Evolutionary conservation across 495 filamentous ascomycete species (phyloP), one percentile per base, ranked within the genome.

Genomic region (Xylaria acuta): DNA sequence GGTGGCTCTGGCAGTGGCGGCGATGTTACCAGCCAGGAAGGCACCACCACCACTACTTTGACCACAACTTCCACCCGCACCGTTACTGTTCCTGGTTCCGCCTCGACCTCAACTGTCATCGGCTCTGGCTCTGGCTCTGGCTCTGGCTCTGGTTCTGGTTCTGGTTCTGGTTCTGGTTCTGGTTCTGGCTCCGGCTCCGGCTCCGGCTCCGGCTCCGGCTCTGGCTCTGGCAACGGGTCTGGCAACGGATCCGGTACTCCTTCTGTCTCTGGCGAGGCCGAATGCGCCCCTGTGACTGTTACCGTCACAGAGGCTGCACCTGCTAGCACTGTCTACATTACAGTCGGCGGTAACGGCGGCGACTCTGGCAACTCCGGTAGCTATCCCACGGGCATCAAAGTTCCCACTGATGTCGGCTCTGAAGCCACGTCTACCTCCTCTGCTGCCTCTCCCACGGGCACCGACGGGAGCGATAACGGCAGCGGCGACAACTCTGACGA

Each of bases 291-390:
- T 54, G 77, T 67, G 38, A 76, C 79, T 43, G 80, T 80, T 12
- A 83, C 82, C 63, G 80, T 81, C 59, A 84, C 85, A 41, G 64
- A 74, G 70, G 73, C 79, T 38, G 73, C 75, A 7, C 72, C 77
- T 1, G 76, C 77, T 32, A 68, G 64, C 69, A 85, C 84, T 63
- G 79, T 85, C 71, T 84, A 83, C 78, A 73, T 86, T 41, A 86
- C 84, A 16, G 62, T 68, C 36, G 70, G 64, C 45, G 40, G 60
- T 12, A 73, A 25, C 34, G 20, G 32, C 11, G 2, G 25, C 11
- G 36, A 30, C 62, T 59, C 58, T 53, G 41, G 62, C n/a, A 72
- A 20, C 47, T 16, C 47, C 16, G 18, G 25, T n/a, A n/a, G 63
- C 51, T 59, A 45, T 9, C 38, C 69, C 20, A 64, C 69, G 27